Evolutionary conservation across 2,329 filamentous ascomycete species (phyloP), one percentile per base, ranked within the genome.

Genomic region (Exophiala xenobiotica): DNA sequence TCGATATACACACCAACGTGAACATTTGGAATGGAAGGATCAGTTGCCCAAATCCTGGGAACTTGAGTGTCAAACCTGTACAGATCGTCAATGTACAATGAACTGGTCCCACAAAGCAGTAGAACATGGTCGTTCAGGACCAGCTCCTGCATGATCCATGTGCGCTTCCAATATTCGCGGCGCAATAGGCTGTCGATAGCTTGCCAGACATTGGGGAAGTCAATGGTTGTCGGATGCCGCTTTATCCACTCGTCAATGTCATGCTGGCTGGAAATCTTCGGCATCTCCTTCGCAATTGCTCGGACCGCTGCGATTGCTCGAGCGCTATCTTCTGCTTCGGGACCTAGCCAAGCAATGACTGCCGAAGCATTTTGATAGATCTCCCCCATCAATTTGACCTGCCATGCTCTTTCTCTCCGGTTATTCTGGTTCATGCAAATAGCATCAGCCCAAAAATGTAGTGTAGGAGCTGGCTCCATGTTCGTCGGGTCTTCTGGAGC

Each of bases 111-210:
- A n/a, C n/a, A n/a, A n/a, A n/a, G n/a, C n/a, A n/a, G n/a, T n/a
- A n/a, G n/a, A n/a, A n/a, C n/a, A n/a, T n/a, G n/a, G n/a, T n/a
- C n/a, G n/a, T n/a, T n/a, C 29, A 33, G 29, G 11, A 33, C 19
- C 18, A 56, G 51, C 31, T 58, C 56, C 29, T 58, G 56, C 12
- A 58, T 53, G 27, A 58, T 46, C 53, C 56, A 58, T 20, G 51
- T n/a, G 4, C 56, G 49, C 43, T 48, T 53, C 53, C 48, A 58
- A 40, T 56, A 58, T 18, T 40, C 41, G 22, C 54, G 52, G 40
- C 47, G 50, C 8, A 49, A 12, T n/a, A 56, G 14, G 50, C 46
- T 23, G 35, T 14, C 14, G 41, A 44, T 41, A 56, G 53, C 31
- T 50, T 33, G 29, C 29, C 29, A 33, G 4, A 14, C 16, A n/a